These are phyloP conservation scores for Leccinum pachyderme DNA, from an alignment of 1,284 basidiomycete genomes.

Conservation along the genomic window DNA sequence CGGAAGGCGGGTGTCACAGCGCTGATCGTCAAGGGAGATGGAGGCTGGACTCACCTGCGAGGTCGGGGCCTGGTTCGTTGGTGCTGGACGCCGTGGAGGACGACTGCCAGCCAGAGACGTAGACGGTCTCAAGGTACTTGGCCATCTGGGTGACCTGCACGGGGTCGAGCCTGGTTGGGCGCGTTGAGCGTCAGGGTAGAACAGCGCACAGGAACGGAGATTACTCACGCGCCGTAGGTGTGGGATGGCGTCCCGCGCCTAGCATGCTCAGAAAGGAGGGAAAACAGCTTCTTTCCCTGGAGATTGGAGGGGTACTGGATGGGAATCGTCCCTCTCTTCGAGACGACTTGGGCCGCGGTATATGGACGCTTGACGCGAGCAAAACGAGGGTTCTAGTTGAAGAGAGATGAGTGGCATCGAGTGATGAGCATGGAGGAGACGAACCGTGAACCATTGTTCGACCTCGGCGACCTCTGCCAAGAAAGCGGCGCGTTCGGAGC, in stretches of 20 bases:
- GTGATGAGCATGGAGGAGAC: slow-evolving; percentile 21
- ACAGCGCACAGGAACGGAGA: background rate
- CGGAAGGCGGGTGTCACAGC: background rate
- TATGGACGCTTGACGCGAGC: slow-evolving; percentile 85
- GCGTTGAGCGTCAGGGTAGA: slow-evolving; percentile 24
- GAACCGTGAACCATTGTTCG: slow-evolving; percentile 91
- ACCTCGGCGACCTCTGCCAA: slow-evolving; percentile 80
- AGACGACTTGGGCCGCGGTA: slow-evolving; percentile 89
- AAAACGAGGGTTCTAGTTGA: slow-evolving; percentile 77
- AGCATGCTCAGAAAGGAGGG: slow-evolving; percentile 65
- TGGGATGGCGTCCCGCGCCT: slow-evolving; percentile 78
- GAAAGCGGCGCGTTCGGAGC: slow-evolving; percentile 63
- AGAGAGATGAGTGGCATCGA: background rate
- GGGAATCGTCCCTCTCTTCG: slow-evolving; percentile 87
- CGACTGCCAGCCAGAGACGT: slow-evolving; percentile 97
- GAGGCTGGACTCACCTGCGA: slow-evolving; percentile 56
- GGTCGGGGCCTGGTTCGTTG: slow-evolving; percentile 97
- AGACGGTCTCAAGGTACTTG: slow-evolving; percentile 96
- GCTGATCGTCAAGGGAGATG: background rate
- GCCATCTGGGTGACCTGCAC: slow-evolving; percentile 99
- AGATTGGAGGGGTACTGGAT: slow-evolving; percentile 87
- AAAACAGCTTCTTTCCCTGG: slow-evolving; percentile 87
- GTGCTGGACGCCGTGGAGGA: slow-evolving; percentile 90
- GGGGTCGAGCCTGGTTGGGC: slow-evolving; percentile 76
- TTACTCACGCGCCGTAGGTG: slow-evolving; percentile 92